phyloP scores from a whole-genome alignment of 2,329 filamentous ascomycete genomes.

The Paraphoma chrysanthemicola region DNA sequence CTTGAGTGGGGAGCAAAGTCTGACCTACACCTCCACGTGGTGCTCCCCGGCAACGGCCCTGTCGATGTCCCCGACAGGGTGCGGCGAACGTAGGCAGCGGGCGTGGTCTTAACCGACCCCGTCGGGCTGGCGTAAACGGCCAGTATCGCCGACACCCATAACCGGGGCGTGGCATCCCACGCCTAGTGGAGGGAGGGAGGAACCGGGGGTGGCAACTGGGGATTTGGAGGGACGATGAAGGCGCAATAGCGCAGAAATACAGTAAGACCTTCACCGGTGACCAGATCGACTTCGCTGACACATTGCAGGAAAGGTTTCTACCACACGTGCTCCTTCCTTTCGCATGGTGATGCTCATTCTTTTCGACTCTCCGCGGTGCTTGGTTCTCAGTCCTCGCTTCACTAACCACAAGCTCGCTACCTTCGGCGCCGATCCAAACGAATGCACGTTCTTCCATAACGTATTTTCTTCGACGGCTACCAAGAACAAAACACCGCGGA shows the following conservation, averaged over 20 bases:
- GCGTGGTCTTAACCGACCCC: not conserved
- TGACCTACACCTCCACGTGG: constrained; percentile 1
- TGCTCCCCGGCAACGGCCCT: not conserved
- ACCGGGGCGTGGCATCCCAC: not conserved
- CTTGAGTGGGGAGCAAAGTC: not conserved
- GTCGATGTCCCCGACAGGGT: not conserved
- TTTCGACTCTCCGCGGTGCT: not conserved
- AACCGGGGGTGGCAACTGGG: no score
- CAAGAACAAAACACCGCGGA: no score
- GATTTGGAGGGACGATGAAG: no score
- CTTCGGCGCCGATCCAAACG: no score
- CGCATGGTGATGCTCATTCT: not conserved
- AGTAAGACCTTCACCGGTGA: not conserved
- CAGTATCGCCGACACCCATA: not conserved
- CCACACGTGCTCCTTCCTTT: not conserved
- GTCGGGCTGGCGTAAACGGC: not conserved
- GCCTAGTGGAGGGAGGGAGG: no score
- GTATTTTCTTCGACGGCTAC: no score
- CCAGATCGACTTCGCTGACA: not conserved
- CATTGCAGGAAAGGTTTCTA: not conserved
- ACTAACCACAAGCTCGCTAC: no score
- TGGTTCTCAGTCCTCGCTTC: no score
- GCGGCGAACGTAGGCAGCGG: not conserved
- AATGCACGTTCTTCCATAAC: no score
- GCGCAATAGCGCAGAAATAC: not conserved